Base-by-base conservation (phyloP, 2,329 filamentous ascomycete species). In the Alternaria rosae region DNA sequence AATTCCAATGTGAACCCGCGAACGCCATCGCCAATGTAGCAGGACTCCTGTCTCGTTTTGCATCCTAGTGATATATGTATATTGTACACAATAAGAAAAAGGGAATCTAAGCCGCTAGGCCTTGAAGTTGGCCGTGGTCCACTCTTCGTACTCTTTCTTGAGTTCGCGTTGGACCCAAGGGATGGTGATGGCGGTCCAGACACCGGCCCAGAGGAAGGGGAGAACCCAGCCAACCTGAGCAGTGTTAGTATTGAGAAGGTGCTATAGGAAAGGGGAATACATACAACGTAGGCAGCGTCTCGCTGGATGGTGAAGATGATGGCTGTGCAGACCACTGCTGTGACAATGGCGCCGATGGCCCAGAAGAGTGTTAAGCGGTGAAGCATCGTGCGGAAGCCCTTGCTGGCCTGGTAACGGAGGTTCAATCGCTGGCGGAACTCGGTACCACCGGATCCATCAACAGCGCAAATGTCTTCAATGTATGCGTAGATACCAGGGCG, bases 401-500 rank as follows among this genome's bases (percentile, higher is more conserved):
- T 83, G 70, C 82, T 85, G 3, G 84, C 83, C 72, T 85, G 82
- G 70, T 86, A 86, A 35, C 85, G 78, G 38, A 81, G 72, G 68
- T 86, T 85, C 32, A 87, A 76, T 4, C 82, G 74, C 67, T 85
- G 82, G 43, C 85, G 79, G 76, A 83, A 87, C 57, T 82, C 82
- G 6, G 84, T 86, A 7, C 83, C 83, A 21, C 85, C 85, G 13
- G 77, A 80, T 6, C 85, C 85, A 61, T 87, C 85, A 5, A 86
- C 85, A 3, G 84, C 84, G 43, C 82, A 80, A 25, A 87, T 78
- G 66, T 87, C 85, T 61, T 87, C 85, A 64, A 87, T 84, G 65
- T 86, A 79, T 8, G 80, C 80, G 74, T 87, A 87, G 64, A 86
- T 84, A 1, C 83, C 83, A 0, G 85, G 85, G 2, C 85, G 83